A percentile compares a stretch with the other conserved stretches of the same genome.
Evolutionary conservation across 805 yeast species (phyloP).

Genomic region (Saccharomycopsis capsularis): DNA sequence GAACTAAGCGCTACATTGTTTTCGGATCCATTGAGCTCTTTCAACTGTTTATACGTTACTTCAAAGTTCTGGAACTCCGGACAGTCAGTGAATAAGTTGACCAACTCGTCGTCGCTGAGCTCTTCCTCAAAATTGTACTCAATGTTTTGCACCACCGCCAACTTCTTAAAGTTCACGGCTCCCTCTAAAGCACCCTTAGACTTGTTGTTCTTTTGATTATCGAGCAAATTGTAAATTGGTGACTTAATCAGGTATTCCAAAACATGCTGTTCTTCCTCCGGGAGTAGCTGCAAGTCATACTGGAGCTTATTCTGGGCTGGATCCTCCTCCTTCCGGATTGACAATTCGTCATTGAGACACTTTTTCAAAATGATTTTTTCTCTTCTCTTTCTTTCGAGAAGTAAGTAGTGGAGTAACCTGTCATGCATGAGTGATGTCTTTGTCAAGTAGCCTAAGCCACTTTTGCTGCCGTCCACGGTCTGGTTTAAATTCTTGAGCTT

Average conservation of each 20-base stretch:
- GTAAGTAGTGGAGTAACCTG: slow-evolving; percentile 29
- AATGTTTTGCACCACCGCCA: slow-evolving; percentile 31
- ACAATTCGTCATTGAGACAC: slow-evolving; percentile 17
- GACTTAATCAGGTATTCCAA: slow-evolving; percentile 31
- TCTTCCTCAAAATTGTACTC: slow-evolving; percentile 41
- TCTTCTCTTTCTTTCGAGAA: slow-evolving; percentile 32
- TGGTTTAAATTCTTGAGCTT: slow-evolving; percentile 20
- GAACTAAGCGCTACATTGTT: too few species aligned
- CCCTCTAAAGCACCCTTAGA: not conserved
- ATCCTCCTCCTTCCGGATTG: slow-evolving; percentile 9
- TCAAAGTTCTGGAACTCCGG: slow-evolving; percentile 33
- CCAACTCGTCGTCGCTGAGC: slow-evolving; percentile 63
- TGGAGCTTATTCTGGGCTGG: not conserved
- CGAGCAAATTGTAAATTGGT: slow-evolving; percentile 25
- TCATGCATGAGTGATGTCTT: slow-evolving; percentile 31
- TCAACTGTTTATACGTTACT: not conserved
- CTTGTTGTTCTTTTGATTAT: slow-evolving; percentile 23
- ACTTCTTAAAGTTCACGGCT: slow-evolving; percentile 24
- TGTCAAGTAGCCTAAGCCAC: slow-evolving; percentile 20
- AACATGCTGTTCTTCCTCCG: slow-evolving; percentile 27
- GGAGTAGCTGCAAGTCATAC: slow-evolving; percentile 16
- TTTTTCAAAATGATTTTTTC: slow-evolving; percentile 26
- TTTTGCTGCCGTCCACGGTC: not conserved
- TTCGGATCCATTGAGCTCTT: not conserved
- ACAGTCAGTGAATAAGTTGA: slow-evolving; percentile 62